Percentiles rank a stretch among this genome's conserved stretches.
phyloP scores from a whole-genome alignment of 352 stramenopile genomes.

The Globisporangium acanthophoron region DNA sequence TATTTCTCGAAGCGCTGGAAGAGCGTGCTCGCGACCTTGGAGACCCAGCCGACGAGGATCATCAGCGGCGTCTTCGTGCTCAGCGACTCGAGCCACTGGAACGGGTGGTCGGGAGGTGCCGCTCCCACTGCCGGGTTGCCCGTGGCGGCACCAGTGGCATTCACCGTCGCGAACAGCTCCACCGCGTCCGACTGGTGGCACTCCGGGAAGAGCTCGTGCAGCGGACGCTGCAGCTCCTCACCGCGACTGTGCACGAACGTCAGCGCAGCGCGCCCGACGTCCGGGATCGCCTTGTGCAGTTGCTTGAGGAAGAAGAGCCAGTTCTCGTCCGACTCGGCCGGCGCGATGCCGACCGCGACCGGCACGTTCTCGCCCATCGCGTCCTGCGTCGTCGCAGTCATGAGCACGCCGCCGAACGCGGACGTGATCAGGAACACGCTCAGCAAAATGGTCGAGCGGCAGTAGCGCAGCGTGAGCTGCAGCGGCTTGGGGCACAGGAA shows the following conservation, averaged over 20 bases:
- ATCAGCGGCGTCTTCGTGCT: constrained; percentile 67
- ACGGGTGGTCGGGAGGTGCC: constrained; percentile 19
- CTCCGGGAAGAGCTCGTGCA: constrained; percentile 39
- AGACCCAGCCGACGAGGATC: constrained; percentile 78
- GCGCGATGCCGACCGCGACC: constrained; percentile 50
- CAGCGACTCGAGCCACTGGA: constrained; percentile 64
- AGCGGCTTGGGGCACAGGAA: constrained; percentile 69
- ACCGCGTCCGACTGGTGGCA: constrained; percentile 55
- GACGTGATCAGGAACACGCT: constrained; percentile 71
- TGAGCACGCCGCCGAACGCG: constrained; percentile 57
- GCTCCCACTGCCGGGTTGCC: constrained; percentile 9
- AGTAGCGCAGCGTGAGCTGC: constrained; percentile 45
- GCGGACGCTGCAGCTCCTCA: constrained; percentile 36
- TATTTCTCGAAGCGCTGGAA: constrained; percentile 76
- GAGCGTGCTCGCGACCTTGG: constrained; percentile 65
- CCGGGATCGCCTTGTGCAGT: constrained; percentile 45
- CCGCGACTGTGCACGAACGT: constrained; percentile 70
- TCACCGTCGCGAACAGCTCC: constrained; percentile 38
- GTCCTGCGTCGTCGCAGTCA: constrained; percentile 66
- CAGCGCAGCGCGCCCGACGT: constrained; percentile 38
- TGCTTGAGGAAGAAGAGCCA: constrained; percentile 71
- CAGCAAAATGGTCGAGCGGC: constrained; percentile 51
- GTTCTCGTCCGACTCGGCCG: constrained; percentile 44
- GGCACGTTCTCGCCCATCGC: constrained; percentile 74
- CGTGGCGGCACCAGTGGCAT: background rate